Percentiles rank a stretch among this genome's conserved stretches.
Evolutionary conservation across 306 rosid species (phyloP).

Genomic region (Mucuna pruriens): DNA sequence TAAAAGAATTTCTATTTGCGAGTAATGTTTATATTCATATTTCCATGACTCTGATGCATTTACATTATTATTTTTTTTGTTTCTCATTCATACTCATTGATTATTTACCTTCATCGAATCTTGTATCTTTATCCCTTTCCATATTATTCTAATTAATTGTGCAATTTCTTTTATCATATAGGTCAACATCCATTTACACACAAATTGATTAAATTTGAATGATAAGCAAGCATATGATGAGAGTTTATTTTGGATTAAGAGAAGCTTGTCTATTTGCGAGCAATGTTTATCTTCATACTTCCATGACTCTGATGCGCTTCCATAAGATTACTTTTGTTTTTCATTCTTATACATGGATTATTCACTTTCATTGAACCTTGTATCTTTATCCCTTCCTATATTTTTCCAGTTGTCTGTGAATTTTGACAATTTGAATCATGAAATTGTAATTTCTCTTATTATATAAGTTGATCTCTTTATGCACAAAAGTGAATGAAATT

Average conservation of each 20-base stretch:
- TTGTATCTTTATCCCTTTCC: no score
- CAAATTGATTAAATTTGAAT: no score
- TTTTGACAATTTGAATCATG: no score
- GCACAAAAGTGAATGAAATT: slow-evolving; percentile 24
- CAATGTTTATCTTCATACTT: slow-evolving; percentile 64
- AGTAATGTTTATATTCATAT: slow-evolving; percentile 62
- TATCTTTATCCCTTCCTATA: no score
- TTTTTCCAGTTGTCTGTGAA: no score
- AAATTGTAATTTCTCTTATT: no score
- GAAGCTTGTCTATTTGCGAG: slow-evolving; percentile 60
- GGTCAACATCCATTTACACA: no score
- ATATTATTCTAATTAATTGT: no score
- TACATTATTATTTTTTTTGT: neutral
- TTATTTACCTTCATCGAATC: neutral
- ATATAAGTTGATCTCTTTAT: no score
- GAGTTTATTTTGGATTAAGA: slow-evolving; percentile 37
- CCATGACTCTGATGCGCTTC: slow-evolving; percentile 75
- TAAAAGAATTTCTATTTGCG: slow-evolving; percentile 52
- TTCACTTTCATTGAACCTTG: no score
- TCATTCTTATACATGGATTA: neutral
- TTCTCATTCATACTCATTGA: no score
- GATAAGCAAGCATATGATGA: slow-evolving; percentile 53
- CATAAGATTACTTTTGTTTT: neutral
- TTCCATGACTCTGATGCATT: slow-evolving; percentile 81
- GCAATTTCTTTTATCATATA: no score